Conservation (phyloP, 1,139 yeast species). For the Geotrichum aggregatum region DNA sequence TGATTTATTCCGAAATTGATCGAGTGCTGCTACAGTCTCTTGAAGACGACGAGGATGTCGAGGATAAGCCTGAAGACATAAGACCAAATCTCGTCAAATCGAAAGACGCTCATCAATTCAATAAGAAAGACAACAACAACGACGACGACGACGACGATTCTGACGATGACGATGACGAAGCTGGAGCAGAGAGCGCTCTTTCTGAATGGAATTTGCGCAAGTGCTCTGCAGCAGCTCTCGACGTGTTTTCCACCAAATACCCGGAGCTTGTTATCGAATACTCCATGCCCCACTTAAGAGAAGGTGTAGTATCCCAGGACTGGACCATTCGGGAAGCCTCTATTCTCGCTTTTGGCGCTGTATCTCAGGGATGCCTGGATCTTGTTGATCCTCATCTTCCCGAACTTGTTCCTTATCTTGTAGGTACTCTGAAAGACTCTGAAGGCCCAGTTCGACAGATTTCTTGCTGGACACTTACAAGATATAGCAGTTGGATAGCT, state of each 20-base stretch:
- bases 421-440: constrained; percentile 67
- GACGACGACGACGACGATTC: constrained; percentile 45
- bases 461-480: constrained; percentile 89
- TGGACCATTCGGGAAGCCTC: constrained; percentile 96
- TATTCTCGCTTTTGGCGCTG: constrained; percentile 90
- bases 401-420: constrained; percentile 75
- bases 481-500: constrained; percentile 76
- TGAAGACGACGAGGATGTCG: constrained; percentile 70
- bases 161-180: constrained; percentile 58
- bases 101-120: constrained; percentile 51
- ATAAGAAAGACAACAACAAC: constrained; percentile 31
- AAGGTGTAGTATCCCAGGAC: constrained; percentile 59
- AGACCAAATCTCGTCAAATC: constrained; percentile 70
- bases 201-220: constrained; percentile 89
- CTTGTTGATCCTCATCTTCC: constrained; percentile 71
- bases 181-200: constrained; percentile 56
- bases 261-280: constrained; percentile 66
- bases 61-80: constrained; percentile 83
- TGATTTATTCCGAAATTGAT: constrained; percentile 87
- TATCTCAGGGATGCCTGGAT: constrained; percentile 81
- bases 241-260: constrained; percentile 63
- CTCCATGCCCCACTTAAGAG: constrained; percentile 75
- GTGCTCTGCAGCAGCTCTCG: constrained; percentile 91
- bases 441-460: constrained; percentile 89
- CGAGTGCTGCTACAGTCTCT: constrained; percentile 57